Conservation (phyloP, 345 rosid species). For the Hibiscus tridactylites region DNA sequence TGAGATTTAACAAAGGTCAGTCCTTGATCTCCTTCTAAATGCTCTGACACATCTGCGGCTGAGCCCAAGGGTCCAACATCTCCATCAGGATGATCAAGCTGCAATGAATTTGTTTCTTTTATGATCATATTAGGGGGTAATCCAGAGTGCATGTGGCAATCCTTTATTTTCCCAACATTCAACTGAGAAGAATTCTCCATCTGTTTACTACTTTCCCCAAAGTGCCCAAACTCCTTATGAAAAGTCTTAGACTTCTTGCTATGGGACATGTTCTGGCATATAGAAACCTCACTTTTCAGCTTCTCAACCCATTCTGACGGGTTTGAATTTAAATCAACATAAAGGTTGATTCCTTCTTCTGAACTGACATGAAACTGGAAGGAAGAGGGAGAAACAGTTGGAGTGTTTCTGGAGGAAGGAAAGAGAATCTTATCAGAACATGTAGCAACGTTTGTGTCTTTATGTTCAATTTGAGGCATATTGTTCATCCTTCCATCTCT, state of each 20-base stretch:
- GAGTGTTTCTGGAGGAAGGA: constrained; percentile 14
- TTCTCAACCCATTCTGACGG: constrained; percentile 67
- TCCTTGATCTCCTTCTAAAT: constrained; percentile 25
- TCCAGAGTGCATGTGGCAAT: neutral
- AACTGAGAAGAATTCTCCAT: constrained; percentile 22
- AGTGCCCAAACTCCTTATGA: constrained; percentile 33
- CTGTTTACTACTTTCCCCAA: constrained; percentile 38
- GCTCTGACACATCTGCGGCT: neutral
- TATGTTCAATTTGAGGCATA: constrained; percentile 15
- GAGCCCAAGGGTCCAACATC: too few relatives aligned
- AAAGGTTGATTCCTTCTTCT: constrained; percentile 70
- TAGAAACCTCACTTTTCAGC: constrained; percentile 45
- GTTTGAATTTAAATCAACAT: constrained; percentile 58
- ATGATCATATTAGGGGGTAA: too few relatives aligned
- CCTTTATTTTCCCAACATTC: constrained; percentile 25
- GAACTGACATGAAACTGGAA: constrained; percentile 64
- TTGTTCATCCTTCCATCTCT: constrained; percentile 21
- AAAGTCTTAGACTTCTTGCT: constrained; percentile 28
- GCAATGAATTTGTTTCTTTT: too few relatives aligned
- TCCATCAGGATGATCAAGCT: too few relatives aligned
- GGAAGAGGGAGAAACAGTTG: constrained; percentile 33
- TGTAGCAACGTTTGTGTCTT: constrained; percentile 23
- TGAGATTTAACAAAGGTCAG: constrained; percentile 22
- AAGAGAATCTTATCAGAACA: constrained; percentile 18
- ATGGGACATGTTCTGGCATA: constrained; percentile 30